Base-by-base conservation (phyloP, 352 stramenopile genomes). In the Phytopythium kandeliae region DNA sequence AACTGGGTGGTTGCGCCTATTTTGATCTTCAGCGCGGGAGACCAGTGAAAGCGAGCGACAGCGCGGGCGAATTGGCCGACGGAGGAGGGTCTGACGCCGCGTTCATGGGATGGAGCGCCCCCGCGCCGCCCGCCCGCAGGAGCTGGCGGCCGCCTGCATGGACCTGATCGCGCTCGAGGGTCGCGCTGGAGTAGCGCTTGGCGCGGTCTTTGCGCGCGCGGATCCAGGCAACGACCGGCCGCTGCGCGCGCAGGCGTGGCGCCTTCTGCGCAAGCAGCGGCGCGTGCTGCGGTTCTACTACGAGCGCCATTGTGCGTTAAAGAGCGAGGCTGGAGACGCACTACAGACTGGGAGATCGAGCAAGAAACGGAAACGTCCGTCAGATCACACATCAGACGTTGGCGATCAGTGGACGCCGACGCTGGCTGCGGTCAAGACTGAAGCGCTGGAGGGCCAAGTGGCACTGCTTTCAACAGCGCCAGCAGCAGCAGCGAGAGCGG, bases 131-230 rank as follows among this genome's bases (percentile, higher is more conserved):
- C 69, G 60, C 9, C 69, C 71, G 26, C 62, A 65, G 21, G 67
- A 74, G 60, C 63, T 90, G 38, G 71, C 71, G 35, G 77, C 77
- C 31, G 63, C 66, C 4, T 81, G 71, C 34, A 70, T 89, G 59
- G 77, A 91, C 59, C 57, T 80, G 55, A 63, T 89, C 22, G 71
- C 80, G 25, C 63, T 89, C 0, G 80, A 86, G 55, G 77, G 80
- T 13, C 51, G 61, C 24, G 44, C 55, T 0, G 80, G 80, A 16
- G 43, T 86, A 11, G 63, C 68, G 2, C 33, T 90, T 0, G 36
- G 51, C 9, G 49, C 47, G 9, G 41, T 90, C 4, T 69, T 90
- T 42, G 60, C 64, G 21, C 59, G 49, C 15, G 52, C 83, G 10
- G 74, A 87, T 10, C 66, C 73, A 8, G 48, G 16, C 15, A 44